A percentile compares a stretch with the other conserved stretches of the same genome.
These are phyloP conservation scores for Brassica balearica DNA, from an alignment of 441 rosid species.

Conservation along the genomic window DNA sequence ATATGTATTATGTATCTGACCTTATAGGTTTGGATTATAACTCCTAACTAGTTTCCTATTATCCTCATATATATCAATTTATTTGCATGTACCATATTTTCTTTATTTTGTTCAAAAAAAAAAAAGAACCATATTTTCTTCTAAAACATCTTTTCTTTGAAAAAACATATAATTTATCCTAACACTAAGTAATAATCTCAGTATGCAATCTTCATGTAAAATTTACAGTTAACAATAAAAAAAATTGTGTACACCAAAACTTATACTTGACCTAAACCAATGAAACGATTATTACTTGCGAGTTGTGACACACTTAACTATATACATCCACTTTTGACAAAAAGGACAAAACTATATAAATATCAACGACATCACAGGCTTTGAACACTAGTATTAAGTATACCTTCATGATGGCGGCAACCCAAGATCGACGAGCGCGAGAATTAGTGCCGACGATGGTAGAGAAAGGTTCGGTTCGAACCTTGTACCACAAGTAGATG, in stretches of 20 bases:
- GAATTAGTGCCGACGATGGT: slow-evolving; percentile 85
- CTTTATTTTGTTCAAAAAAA: too few species aligned
- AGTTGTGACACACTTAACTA: neutral
- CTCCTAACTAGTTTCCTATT: neutral
- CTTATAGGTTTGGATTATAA: neutral
- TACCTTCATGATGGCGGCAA: slow-evolving; percentile 83
- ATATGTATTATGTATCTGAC: neutral
- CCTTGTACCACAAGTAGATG: slow-evolving; percentile 72
- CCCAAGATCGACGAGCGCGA: slow-evolving; percentile 74
- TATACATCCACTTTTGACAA: neutral
- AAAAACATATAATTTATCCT: too few species aligned
- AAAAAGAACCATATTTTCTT: too few species aligned
- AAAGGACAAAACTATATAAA: neutral
- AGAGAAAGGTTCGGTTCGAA: slow-evolving; percentile 70
- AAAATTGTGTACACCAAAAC: neutral
- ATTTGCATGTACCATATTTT: neutral
- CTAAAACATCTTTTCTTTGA: too few species aligned
- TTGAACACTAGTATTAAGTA: neutral
- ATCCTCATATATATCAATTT: neutral
- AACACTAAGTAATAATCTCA: neutral
- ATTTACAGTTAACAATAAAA: neutral
- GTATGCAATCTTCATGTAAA: slow-evolving; percentile 9
- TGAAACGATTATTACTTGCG: neutral
- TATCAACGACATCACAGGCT: neutral
- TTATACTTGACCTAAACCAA: neutral